Evolutionary conservation across 2,329 filamentous ascomycete species (phyloP).

Genomic region (Septoria petroselini): DNA sequence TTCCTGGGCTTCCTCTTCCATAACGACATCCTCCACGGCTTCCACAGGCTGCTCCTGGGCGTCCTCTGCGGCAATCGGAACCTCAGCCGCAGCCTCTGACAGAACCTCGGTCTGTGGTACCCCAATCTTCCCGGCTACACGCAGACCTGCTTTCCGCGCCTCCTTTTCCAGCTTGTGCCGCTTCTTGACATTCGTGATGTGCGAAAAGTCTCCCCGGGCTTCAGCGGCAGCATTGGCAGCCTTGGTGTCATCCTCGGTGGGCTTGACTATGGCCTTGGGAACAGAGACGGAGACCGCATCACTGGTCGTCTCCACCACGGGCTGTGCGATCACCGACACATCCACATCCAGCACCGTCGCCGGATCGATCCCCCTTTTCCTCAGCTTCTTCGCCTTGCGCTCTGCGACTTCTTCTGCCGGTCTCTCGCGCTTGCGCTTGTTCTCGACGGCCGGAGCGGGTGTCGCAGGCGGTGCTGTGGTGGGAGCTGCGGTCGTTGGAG

Average conservation of each 20-base stretch:
- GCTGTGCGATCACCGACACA: not conserved
- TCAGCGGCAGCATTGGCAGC: slow-evolving; percentile 14
- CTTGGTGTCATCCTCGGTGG: slow-evolving; percentile 15
- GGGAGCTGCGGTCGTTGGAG: not conserved
- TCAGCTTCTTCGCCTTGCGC: slow-evolving; percentile 35
- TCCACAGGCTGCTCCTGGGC: not conserved
- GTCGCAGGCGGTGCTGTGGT: not conserved
- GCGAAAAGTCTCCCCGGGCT: slow-evolving; percentile 29
- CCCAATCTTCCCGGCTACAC: slow-evolving; percentile 16
- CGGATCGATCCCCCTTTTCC: slow-evolving; percentile 31
- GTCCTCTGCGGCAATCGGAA: slow-evolving; percentile 1
- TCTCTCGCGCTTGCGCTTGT: slow-evolving; percentile 37
- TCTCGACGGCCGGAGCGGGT: slow-evolving; percentile 14
- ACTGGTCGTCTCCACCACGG: not conserved
- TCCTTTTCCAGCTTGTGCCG: slow-evolving; percentile 38
- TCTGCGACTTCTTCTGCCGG: slow-evolving; percentile 33
- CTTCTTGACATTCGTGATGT: slow-evolving; percentile 34
- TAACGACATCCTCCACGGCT: not conserved
- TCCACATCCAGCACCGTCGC: slow-evolving; percentile 10
- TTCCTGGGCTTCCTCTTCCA: not conserved
- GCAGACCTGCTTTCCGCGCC: slow-evolving; percentile 29
- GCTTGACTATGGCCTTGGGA: not conserved
- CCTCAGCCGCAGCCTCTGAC: not conserved
- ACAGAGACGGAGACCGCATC: not conserved
- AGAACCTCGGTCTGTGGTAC: slow-evolving; percentile 20